Conservation (phyloP, 805 yeast species). For the Kregervanrija fluxuum region DNA sequence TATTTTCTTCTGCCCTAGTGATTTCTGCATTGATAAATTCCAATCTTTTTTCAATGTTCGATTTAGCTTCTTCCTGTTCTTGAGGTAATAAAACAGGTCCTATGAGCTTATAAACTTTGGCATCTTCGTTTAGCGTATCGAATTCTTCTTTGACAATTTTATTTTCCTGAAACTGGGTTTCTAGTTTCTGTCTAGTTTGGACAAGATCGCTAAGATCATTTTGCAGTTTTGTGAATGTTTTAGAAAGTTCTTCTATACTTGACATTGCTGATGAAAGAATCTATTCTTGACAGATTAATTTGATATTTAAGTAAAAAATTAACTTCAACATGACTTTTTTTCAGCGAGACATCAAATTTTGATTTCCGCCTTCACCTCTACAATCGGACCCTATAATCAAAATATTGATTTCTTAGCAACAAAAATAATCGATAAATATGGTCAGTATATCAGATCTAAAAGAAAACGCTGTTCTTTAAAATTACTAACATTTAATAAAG, state of each 20-base stretch:
- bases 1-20: constrained; percentile 63
- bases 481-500: constrained; percentile 17
- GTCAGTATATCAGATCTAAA: too few species aligned
- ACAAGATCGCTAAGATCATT: constrained; percentile 40
- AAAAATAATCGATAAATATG: too few species aligned
- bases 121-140: constrained; percentile 44
- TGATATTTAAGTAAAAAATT: too few species aligned
- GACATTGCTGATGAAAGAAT: constrained; percentile 1
- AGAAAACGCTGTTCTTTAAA: too few species aligned
- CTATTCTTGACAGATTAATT: too few species aligned
- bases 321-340: too few species aligned
- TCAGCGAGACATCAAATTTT: too few species aligned
- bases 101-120: constrained; percentile 79
- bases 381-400: too few species aligned
- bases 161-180: constrained; percentile 92
- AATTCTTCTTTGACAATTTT: constrained; percentile 84
- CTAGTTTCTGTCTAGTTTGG: constrained; percentile 75
- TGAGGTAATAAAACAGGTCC: constrained; percentile 93
- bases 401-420: too few species aligned
- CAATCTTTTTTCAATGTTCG: constrained; percentile 81
- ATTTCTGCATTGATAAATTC: constrained; percentile 83
- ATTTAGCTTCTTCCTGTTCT: constrained; percentile 71
- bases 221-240: constrained; percentile 22
- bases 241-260: constrained; percentile 18
- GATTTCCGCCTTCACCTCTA: too few species aligned